Evolutionary conservation across 192 early-diverging fungal genomes (phyloP), one percentile per base, ranked within the genome.

Genomic region (Backusella luteola): DNA sequence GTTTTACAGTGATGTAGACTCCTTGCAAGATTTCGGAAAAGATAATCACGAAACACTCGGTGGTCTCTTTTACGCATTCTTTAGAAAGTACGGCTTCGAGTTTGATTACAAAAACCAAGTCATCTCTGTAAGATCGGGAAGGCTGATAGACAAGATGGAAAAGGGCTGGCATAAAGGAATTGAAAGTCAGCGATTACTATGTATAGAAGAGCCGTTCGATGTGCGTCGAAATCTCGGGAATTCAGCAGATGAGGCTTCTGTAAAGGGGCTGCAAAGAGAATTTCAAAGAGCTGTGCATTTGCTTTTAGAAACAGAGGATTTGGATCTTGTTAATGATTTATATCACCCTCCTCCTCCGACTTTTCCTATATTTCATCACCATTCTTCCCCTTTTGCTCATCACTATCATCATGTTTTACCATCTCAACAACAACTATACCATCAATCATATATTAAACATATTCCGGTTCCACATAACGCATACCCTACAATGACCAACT

Each of bases 191-290:
- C 79, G 93, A 26, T 63, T 63, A 49, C 85, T 99, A 34, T 96
- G 96, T 79, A 90, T 98, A 17, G 97, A 99, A 74, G 96, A 98
- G 82, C 96, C 96, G 7, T 95, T 99, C 75, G 90, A 95, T 76
- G 91, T 92, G 0, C 86, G 88, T 73, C 88, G 96, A 38, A 99
- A 99, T 68, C 86, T 99, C 2, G 96, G 93, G 2, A 97, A 99
- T 75, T 94, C 93, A 35, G 94, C 94, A 1, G 96, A 97, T 81
- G 88, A 84, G 29, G 83, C 85, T 0, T 90, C 91, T 12, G 91
- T 97, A 7, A 87, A 89, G 36, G 96, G 96, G 8, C 78, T 98
- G 68, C 84, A 91, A 46, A 76, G 81, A n/a, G 97, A 98, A 85
- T 94, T 96, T 74, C 86, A 87, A 67, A 88, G 97, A 3, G 94